These are phyloP conservation scores for Diacronema lutheri DNA, from an alignment of 78 protist genomes.

Conservation along the genomic window DNA sequence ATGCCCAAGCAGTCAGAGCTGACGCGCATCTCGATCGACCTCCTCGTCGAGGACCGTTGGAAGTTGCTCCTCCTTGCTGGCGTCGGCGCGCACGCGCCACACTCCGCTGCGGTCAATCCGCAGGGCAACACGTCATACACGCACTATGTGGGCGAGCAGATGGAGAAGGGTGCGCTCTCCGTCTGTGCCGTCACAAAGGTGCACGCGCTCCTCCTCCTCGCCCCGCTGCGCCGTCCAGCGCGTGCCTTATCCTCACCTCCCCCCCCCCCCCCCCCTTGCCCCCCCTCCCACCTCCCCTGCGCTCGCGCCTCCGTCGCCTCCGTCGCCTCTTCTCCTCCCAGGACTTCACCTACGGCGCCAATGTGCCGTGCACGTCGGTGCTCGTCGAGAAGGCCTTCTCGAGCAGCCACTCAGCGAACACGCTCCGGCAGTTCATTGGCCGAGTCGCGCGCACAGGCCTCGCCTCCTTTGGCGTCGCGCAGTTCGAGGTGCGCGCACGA, in stretches of 20 bases:
- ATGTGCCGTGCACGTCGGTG: slow-evolving; percentile 16
- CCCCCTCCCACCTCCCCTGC: too few species aligned
- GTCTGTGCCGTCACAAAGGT: slow-evolving; percentile 8
- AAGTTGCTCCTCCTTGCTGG: neutral
- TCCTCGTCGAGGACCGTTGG: neutral
- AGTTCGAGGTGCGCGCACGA: too few species aligned
- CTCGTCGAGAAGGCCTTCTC: neutral
- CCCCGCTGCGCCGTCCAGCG: too few species aligned
- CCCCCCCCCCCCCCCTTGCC: too few species aligned
- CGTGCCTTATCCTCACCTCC: too few species aligned
- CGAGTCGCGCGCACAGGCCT: slow-evolving; percentile 20
- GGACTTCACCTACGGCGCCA: slow-evolving; percentile 25
- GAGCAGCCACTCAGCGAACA: slow-evolving; percentile 8
- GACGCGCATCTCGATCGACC: neutral
- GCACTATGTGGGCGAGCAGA: neutral
- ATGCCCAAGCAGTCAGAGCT: neutral
- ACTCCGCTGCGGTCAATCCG: neutral
- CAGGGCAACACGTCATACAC: neutral
- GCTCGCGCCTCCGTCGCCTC: too few species aligned
- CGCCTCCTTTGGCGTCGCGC: neutral
- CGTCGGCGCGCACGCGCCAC: slow-evolving; percentile 15
- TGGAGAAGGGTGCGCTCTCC: slow-evolving; percentile 5
- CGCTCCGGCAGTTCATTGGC: slow-evolving; percentile 15
- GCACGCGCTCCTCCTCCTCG: too few species aligned
- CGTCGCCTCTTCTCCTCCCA: neutral